phyloP scores from a whole-genome alignment of 208 protist genomes.

The Crithidia sp. region DNA sequence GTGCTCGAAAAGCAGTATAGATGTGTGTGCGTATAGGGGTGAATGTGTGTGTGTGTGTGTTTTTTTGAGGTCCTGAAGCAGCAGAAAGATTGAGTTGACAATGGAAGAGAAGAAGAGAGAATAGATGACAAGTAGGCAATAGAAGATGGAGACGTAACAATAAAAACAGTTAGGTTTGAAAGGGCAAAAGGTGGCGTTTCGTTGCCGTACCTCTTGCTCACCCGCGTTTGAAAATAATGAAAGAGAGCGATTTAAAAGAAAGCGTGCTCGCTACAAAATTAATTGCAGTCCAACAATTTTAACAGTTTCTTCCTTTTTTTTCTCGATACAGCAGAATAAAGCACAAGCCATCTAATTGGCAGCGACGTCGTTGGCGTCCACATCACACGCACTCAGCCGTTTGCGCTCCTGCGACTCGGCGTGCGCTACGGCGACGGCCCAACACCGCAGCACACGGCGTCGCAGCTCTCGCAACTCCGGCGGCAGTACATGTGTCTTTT shows the following conservation, averaged over 20 bases:
- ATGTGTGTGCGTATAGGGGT: background rate
- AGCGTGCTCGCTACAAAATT: no score
- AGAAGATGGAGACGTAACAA: no score
- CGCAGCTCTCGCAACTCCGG: constrained; percentile 5
- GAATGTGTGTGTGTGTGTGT: no score
- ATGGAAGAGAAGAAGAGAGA: background rate
- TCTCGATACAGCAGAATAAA: no score
- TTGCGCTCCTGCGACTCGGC: constrained; percentile 18
- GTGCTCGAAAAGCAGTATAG: background rate
- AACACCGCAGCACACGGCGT: constrained; percentile 17
- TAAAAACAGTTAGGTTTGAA: no score
- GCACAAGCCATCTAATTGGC: background rate
- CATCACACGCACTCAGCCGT: constrained; percentile 11
- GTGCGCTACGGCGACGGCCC: constrained; percentile 8
- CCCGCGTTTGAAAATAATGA: no score
- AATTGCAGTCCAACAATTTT: no score
- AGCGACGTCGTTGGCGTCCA: constrained; percentile 8
- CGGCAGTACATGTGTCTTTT: background rate
- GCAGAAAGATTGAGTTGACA: background rate
- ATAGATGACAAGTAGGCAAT: no score
- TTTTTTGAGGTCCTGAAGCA: background rate
- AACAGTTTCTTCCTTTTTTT: no score
- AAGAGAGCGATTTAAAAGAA: no score
- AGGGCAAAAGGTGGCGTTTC: no score
- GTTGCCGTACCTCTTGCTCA: no score